Base-by-base conservation (phyloP, 257 asterid species). In the Petrea volubilis region DNA sequence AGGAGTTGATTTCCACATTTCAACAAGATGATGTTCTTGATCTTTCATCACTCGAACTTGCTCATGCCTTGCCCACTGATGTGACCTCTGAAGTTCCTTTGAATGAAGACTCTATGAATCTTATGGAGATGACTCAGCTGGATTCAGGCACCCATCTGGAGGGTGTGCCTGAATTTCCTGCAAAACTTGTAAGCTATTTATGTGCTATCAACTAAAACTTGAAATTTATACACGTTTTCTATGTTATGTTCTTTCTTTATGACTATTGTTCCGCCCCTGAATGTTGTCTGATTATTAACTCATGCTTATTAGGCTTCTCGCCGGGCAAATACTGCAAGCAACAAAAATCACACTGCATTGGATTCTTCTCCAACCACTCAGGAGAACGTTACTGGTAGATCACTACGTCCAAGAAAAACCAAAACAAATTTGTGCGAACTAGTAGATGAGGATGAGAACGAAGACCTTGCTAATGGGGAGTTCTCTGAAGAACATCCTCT, bases 361-460 rank as follows among this genome's bases (percentile, higher is more conserved):
- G 81, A 75, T 72, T 79, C 72, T 76, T 72, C 80, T 73, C 68
- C 73, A 46, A 71, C 81, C 10, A 68, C 60, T 68, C 85, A 79
- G 77, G 84, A 78, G 62, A 71, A 78, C 38, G 79, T 46, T 66
- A 64, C 74, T 36, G 80, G 83, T 77, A 83, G 84, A 82, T 52
- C 69, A 34, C 74, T 81, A 68, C 73, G 96, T 76, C 80, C 87
- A 67, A 80, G 81, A 31, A 75, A 68, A 78, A 77, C 71, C 31
- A 76, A 72, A 47, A 25, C 49, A 43, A 78, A 68, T 69, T 50
- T 61, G 4, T 24, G 23, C 68, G 75, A 69, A 64, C 75, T 74
- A 70, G 72, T 76, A 50, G 90, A 88, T 72, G 89, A 79, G 56
- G 66, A 75, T 40, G 82, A 68, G 28, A 87, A 82, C 65, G 95